Evolutionary conservation across 345 rosid species (phyloP), one percentile per base, ranked within the genome.

Genomic region (Hypericum perforatum): DNA sequence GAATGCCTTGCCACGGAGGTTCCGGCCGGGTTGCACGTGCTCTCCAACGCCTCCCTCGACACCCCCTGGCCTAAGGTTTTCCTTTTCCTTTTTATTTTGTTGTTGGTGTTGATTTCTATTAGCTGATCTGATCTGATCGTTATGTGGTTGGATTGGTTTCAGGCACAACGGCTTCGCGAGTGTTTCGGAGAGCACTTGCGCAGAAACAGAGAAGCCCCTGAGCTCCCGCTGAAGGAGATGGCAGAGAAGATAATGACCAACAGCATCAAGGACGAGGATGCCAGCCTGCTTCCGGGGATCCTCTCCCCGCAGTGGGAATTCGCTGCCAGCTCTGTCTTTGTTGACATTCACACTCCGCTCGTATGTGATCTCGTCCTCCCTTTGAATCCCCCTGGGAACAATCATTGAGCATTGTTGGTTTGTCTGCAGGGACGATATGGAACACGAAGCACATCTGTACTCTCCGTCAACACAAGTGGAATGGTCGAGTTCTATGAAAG

Each of bases 61-160:
- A 60, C 89, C 13, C 89, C 96, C 38, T 85, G 88, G 96, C 86
- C 84, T 58, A 82, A 87, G 85, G 97, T 90, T 56, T 10, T 41
- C 37, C 22, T 22, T 0, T 39, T 56, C 45, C 38, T 43, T 43
- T 32, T 11, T 13, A 32, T 40, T n/a, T n/a, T n/a, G n/a, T 11
- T 6, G 50, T 32, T 13, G 6, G 22, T 6, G 50, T 15, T 9
- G 5, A 9, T 37, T 37, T 37, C 11, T 5, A 5, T 52, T 37
- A 16, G 6, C 7, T 4, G 41, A n/a, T n/a, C n/a, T n/a, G n/a
- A n/a, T n/a, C n/a, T n/a, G n/a, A 9, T n/a, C 38, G 5, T 36
- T 52, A 8, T 11, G 1, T 36, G 11, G 42, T 52, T 64, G 32
- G 32, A 22, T 22, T 22, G 32, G 32, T 54, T 51, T 38, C 69